Conservation (phyloP, 768 basidiomycete species). For the Agaricus sinodeliciosus region DNA sequence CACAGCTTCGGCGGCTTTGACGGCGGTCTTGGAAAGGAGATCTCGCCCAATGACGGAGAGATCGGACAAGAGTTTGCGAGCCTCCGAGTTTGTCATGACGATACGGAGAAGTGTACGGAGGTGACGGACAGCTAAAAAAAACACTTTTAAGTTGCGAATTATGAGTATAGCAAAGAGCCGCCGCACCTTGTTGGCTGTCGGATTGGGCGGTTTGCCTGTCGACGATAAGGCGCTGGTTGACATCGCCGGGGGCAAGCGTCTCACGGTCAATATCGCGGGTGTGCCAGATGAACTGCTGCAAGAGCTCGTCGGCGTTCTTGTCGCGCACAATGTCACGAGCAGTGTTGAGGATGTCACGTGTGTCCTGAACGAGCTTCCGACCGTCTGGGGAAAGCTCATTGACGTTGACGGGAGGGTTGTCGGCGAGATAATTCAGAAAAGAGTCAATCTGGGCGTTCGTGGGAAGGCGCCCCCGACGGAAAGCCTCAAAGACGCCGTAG, state of each 20-base stretch:
- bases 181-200: conserved; percentile 57
- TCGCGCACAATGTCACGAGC: conserved; percentile 61
- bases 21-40: conserved; percentile 67
- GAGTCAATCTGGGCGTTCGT: conserved; percentile 76
- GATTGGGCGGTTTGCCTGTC: conserved; percentile 44
- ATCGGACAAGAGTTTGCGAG: conserved; percentile 82
- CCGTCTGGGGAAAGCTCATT: conserved; percentile 72
- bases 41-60: conserved; percentile 77
- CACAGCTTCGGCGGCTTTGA: conserved; percentile 62
- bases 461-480: conserved; percentile 74
- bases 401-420: conserved; percentile 51
- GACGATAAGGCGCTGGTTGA: conserved; percentile 31
- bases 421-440: conserved; percentile 59
- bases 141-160: not conserved
- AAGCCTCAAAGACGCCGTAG: conserved; percentile 76
- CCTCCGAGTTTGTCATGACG: conserved; percentile 88
- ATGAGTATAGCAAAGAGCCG: not conserved
- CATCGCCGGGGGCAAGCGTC: conserved; percentile 19
- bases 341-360: conserved; percentile 76
- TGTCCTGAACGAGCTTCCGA: conserved; percentile 66
- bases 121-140: conserved; percentile 63
- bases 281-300: conserved; percentile 88
- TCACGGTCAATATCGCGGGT: conserved; percentile 47
- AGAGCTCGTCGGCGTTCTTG: conserved; percentile 87
- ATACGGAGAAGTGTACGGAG: conserved; percentile 84